These are phyloP conservation scores for Puccinia horiana DNA, from an alignment of 1,284 basidiomycete genomes.

Conservation along the genomic window DNA sequence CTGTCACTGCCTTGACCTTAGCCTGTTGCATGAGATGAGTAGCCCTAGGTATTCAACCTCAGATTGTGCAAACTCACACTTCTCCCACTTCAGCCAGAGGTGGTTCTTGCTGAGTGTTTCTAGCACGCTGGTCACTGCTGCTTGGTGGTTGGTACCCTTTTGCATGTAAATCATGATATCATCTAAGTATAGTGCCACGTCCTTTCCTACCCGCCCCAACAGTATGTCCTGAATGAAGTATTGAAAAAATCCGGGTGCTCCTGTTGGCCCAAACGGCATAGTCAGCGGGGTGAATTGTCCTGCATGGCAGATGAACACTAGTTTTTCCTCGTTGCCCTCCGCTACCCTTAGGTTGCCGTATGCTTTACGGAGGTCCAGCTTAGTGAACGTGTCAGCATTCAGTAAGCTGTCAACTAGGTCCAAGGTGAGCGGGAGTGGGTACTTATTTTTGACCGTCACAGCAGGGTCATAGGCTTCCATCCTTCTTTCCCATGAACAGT, in stretches of 20 bases:
- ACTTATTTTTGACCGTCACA: constrained; percentile 60
- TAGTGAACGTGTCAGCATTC: constrained; percentile 58
- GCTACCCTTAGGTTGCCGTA: constrained; percentile 59
- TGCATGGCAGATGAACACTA: background rate
- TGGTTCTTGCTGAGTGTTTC: background rate
- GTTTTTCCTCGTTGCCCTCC: constrained; percentile 56
- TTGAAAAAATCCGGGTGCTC: background rate
- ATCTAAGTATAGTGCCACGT: background rate
- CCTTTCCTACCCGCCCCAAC: background rate
- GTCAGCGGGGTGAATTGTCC: constrained; percentile 18
- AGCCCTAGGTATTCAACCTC: too few relatives aligned
- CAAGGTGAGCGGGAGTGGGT: constrained; percentile 59
- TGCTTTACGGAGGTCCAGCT: constrained; percentile 58
- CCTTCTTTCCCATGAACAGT: constrained; percentile 64
- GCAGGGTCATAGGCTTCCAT: constrained; percentile 59
- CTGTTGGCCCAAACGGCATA: constrained; percentile 24
- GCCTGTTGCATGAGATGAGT: constrained; percentile 58
- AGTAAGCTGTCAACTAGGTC: constrained; percentile 59
- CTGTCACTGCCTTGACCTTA: constrained; percentile 60
- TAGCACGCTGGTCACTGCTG: background rate
- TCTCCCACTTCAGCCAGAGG: background rate
- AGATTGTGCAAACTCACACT: background rate
- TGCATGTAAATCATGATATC: constrained; percentile 1
- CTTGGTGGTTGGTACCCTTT: background rate
- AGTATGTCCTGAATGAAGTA: constrained; percentile 7